phyloP scores from a whole-genome alignment of 1,284 basidiomycete genomes.

The Sporisorium exsertum region DNA sequence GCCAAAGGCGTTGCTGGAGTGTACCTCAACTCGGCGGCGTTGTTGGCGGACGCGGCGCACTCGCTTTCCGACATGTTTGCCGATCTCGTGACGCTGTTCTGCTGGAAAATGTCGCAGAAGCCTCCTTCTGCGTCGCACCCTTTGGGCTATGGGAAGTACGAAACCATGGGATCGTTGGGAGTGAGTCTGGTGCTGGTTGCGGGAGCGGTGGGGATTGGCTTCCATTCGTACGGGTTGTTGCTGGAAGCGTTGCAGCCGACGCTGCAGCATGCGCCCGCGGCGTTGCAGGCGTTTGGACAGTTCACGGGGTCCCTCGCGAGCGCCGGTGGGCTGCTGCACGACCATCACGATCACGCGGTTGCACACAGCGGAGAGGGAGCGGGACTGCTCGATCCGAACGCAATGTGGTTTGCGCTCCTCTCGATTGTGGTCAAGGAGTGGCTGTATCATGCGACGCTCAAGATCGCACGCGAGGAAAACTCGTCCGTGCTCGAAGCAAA shows the following conservation, averaged over 20 bases:
- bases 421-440: slow-evolving; percentile 89
- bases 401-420: slow-evolving; percentile 91
- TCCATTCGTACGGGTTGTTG: slow-evolving; percentile 89
- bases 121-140: slow-evolving; percentile 83
- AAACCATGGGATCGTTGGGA: slow-evolving; percentile 88
- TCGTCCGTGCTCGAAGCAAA: slow-evolving; percentile 81
- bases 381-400: slow-evolving; percentile 84
- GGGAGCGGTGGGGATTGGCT: slow-evolving; percentile 88
- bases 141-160: slow-evolving; percentile 88
- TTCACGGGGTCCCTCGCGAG: slow-evolving; percentile 73
- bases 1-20: slow-evolving; percentile 78
- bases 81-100: slow-evolving; percentile 92
- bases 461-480: slow-evolving; percentile 88
- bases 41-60: slow-evolving; percentile 95
- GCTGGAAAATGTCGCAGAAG: slow-evolving; percentile 87
- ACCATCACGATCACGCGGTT: slow-evolving; percentile 72
- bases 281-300: slow-evolving; percentile 75
- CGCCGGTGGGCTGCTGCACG: slow-evolving; percentile 73
- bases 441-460: slow-evolving; percentile 76
- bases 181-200: slow-evolving; percentile 82
- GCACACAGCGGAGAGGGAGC: slow-evolving; percentile 43
- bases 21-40: slow-evolving; percentile 80
- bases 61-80: slow-evolving; percentile 86
- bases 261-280: slow-evolving; percentile 73
- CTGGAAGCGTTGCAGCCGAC: slow-evolving; percentile 75